Conservation (phyloP, 2,329 filamentous ascomycete species). For the Beauveria asiatica region DNA sequence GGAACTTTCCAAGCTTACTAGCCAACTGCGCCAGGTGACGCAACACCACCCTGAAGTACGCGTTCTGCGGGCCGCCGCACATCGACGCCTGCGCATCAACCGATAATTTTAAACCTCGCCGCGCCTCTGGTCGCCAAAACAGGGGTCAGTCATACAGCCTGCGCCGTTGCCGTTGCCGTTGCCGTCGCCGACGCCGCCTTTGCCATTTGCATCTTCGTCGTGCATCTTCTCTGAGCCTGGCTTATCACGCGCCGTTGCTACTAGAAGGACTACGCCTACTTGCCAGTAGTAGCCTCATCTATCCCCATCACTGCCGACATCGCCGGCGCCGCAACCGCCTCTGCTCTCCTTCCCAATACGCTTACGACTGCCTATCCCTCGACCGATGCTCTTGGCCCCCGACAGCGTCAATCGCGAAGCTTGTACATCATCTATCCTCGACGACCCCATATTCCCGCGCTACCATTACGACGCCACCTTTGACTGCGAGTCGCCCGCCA, state of each 20-base stretch:
- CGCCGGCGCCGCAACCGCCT: conserved; percentile 4
- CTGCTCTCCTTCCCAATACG: conserved; percentile 12
- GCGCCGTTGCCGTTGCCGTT: background rate
- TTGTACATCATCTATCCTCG: conserved; percentile 42
- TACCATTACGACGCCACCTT: conserved; percentile 27
- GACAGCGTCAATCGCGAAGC: conserved; percentile 35
- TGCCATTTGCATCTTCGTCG: conserved; percentile 9
- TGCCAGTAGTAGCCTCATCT: background rate
- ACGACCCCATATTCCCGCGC: conserved; percentile 47
- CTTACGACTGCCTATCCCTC: conserved; percentile 5
- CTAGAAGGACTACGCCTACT: background rate
- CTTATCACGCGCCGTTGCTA: background rate
- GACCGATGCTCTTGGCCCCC: conserved; percentile 14
- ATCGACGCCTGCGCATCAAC: conserved; percentile 2
- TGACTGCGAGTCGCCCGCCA: conserved; percentile 18
- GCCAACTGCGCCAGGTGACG: background rate
- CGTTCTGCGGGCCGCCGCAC: conserved; percentile 5
- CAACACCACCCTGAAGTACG: background rate
- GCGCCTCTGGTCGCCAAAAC: conserved; percentile 17
- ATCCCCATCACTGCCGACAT: background rate
- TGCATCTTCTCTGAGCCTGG: background rate
- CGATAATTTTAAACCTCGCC: conserved; percentile 13
- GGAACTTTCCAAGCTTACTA: conserved; percentile 1
- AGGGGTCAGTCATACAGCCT: conserved; percentile 1
- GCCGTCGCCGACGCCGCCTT: conserved; percentile 10